A percentile compares a stretch with the other conserved stretches of the same genome.
Evolutionary conservation across 73 alveolate species (phyloP).

Genomic region (Tetrahymena malaccensis): DNA sequence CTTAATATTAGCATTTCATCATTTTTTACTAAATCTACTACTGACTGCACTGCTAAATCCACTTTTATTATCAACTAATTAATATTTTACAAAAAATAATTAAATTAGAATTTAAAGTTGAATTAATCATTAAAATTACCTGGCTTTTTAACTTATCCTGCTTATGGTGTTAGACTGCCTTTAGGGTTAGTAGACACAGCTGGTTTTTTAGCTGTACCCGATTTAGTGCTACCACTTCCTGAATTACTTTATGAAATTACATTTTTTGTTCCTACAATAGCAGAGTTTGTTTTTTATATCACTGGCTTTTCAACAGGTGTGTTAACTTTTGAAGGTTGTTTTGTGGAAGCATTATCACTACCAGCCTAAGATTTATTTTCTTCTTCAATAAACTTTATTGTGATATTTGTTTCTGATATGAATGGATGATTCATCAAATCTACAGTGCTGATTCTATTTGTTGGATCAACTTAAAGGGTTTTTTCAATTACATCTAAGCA

Average conservation of each 20-base stretch:
- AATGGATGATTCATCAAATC: conserved; percentile 36
- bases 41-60: background rate
- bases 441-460: conserved; percentile 4
- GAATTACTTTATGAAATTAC: background rate
- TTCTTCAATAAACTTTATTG: background rate
- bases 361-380: background rate
- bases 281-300: background rate
- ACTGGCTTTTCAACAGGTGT: background rate
- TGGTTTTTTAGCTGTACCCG: background rate
- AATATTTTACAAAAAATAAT: background rate
- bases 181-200: background rate
- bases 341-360: background rate
- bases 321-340: background rate
- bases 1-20: background rate
- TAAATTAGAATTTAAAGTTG: background rate
- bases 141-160: background rate
- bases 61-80: background rate
- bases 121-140: background rate
- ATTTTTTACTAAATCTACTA: background rate
- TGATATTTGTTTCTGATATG: conserved; percentile 1
- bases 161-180: background rate
- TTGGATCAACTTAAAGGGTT: conserved; percentile 11
- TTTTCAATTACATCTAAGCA: conserved; percentile 20
- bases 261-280: background rate
- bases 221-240: background rate